These are phyloP conservation scores for Crotalaria pallida DNA, from an alignment of 306 rosid genomes.

Conservation along the genomic window DNA sequence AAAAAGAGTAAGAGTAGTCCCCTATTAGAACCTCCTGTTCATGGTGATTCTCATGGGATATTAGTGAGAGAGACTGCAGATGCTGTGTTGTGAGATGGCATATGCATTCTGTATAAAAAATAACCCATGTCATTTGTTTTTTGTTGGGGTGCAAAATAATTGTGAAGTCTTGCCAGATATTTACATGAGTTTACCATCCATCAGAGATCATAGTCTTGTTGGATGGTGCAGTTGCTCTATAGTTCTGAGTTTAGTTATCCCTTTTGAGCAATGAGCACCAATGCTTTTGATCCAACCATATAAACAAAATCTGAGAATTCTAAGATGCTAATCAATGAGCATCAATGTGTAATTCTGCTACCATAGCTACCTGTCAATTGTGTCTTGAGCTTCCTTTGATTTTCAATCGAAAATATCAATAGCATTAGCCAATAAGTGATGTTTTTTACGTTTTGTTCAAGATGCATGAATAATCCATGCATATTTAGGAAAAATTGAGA, in stretches of 20 bases:
- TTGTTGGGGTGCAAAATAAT: background rate
- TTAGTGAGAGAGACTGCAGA: constrained; percentile 5
- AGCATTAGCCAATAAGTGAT: background rate
- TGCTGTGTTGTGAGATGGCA: background rate
- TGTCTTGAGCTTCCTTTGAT: background rate
- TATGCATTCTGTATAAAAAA: background rate
- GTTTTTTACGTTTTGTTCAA: background rate
- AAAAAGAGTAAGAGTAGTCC: background rate
- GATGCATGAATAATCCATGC: background rate
- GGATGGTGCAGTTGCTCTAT: background rate
- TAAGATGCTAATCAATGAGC: too few species aligned
- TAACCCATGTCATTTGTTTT: background rate
- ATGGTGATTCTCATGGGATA: constrained; percentile 5
- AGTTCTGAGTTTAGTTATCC: background rate
- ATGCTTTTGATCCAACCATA: background rate
- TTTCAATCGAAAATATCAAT: background rate
- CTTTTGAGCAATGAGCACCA: background rate
- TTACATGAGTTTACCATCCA: background rate
- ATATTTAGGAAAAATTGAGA: background rate
- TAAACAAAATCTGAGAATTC: background rate
- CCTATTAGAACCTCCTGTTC: background rate
- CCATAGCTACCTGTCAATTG: background rate
- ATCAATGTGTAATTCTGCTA: constrained; percentile 10
- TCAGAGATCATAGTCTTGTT: background rate
- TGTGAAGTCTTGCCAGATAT: background rate